phyloP scores from a whole-genome alignment of 1,139 yeast genomes.

The Scheffersomyces titani region DNA sequence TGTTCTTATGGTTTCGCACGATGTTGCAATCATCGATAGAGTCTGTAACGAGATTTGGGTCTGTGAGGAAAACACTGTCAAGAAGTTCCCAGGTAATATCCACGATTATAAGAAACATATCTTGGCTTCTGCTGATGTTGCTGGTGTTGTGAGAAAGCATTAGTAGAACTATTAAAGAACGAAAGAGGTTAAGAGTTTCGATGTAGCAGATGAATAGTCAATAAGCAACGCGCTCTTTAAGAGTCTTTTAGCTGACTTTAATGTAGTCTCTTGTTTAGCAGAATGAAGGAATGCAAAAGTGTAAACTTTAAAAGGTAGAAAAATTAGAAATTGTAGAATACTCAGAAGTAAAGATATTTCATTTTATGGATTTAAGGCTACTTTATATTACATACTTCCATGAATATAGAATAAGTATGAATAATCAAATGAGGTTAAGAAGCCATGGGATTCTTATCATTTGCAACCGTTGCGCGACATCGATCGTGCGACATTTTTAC shows the following conservation, averaged over 20 bases:
- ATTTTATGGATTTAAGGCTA: neutral
- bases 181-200: neutral
- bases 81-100: conserved; percentile 79
- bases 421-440: neutral
- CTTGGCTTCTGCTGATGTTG: conserved; percentile 68
- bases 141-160: conserved; percentile 90
- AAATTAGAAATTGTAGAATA: neutral
- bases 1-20: conserved; percentile 96
- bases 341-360: neutral
- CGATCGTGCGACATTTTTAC: neutral
- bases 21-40: conserved; percentile 81
- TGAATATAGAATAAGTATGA: neutral
- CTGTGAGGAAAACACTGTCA: conserved; percentile 80
- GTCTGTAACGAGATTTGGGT: conserved; percentile 97
- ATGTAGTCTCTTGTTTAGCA: too few relatives aligned
- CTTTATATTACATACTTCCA: neutral
- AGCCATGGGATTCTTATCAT: neutral
- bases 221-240: too few relatives aligned
- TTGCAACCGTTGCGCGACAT: neutral
- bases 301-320: neutral
- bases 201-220: neutral
- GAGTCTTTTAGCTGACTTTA: too few relatives aligned
- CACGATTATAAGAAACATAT: conserved; percentile 89
- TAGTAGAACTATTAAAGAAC: conserved; percentile 19
- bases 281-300: neutral